Percentiles rank a stretch among this genome's conserved stretches.
Conservation (phyloP, 2,329 filamentous ascomycete species). For the Fusarium tricinctum region DNA sequence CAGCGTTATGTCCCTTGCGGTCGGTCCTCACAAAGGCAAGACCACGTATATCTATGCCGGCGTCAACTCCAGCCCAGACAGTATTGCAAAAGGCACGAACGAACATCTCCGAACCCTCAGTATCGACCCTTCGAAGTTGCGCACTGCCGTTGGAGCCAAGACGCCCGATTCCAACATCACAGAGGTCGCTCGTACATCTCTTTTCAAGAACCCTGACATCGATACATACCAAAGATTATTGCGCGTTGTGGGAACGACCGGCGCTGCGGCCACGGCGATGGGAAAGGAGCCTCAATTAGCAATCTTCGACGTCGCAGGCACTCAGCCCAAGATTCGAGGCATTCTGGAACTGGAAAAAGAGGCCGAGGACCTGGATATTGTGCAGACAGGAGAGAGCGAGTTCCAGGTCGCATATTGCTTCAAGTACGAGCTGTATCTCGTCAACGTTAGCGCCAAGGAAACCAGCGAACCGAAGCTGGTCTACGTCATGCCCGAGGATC, state of each 20-base stretch:
- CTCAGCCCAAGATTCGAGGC: conserved; percentile 62
- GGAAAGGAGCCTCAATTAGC: conserved; percentile 83
- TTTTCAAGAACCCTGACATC: conserved; percentile 65
- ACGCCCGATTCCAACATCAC: conserved; percentile 58
- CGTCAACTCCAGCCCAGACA: conserved; percentile 83
- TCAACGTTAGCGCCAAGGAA: conserved; percentile 66
- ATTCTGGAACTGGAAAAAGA: conserved; percentile 67
- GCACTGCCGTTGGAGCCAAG: conserved; percentile 51
- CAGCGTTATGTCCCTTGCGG: conserved; percentile 85
- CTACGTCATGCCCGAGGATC: conserved; percentile 69
- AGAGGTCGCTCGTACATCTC: conserved; percentile 65
- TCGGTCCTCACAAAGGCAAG: conserved; percentile 72
- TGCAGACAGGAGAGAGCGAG: conserved; percentile 70
- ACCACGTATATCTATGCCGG: conserved; percentile 75
- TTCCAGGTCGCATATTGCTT: conserved; percentile 85
- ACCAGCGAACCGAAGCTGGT: conserved; percentile 64
- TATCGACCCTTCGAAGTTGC: conserved; percentile 62
- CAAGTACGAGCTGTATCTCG: conserved; percentile 78
- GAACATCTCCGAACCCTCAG: conserved; percentile 85
- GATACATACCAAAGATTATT: conserved; percentile 73
- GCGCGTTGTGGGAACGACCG: conserved; percentile 74
- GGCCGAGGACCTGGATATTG: conserved; percentile 78
- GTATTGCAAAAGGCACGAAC: conserved; percentile 82
- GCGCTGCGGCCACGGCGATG: conserved; percentile 83
- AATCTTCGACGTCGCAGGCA: conserved; percentile 75